Conservation (phyloP, 2,329 filamentous ascomycete genomes). For the Penicillium sp. region DNA sequence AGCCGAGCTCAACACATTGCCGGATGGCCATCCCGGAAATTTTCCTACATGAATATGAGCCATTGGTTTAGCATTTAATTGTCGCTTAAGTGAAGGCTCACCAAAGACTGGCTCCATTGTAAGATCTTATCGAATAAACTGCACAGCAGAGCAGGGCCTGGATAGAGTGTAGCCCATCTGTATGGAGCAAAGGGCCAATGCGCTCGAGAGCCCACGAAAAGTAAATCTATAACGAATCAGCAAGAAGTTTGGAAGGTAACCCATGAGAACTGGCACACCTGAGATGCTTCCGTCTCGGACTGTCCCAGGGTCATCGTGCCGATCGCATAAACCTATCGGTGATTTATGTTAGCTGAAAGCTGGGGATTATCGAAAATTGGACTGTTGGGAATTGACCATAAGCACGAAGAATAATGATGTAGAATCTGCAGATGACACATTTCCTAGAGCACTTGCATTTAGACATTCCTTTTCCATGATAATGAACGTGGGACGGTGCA, state of each 20-base stretch:
- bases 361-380: no score
- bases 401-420: constrained; percentile 15
- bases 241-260: neutral
- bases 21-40: constrained; percentile 40
- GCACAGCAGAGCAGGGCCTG: constrained; percentile 27
- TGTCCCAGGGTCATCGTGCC: constrained; percentile 25
- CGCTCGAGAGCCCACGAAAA: neutral
- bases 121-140: constrained; percentile 31
- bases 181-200: constrained; percentile 23
- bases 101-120: constrained; percentile 31
- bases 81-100: neutral
- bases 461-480: constrained; percentile 35
- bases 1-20: constrained; percentile 40
- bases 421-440: neutral
- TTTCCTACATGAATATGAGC: no score
- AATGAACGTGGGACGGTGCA: constrained; percentile 40
- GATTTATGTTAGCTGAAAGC: no score
- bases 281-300: constrained; percentile 19
- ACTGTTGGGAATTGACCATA: neutral
- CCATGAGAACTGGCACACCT: constrained; percentile 4
- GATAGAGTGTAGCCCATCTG: constrained; percentile 30
- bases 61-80: no score
- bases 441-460: constrained; percentile 12
- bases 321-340: constrained; percentile 30
- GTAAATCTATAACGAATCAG: neutral